Conservation (phyloP, 805 yeast genomes). For the Barnettozyma wickerhamii region DNA sequence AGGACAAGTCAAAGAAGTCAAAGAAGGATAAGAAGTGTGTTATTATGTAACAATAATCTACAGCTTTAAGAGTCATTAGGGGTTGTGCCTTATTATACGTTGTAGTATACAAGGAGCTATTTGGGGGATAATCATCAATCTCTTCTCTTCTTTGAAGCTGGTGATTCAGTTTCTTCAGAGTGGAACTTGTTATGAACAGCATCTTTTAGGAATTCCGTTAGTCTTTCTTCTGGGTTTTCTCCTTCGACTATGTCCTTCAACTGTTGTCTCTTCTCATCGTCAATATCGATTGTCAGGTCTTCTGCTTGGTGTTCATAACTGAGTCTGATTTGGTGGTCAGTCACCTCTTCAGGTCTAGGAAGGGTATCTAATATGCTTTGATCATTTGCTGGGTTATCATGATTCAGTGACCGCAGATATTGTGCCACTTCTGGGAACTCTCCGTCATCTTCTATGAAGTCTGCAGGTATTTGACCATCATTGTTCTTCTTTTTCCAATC, state of each 20-base stretch:
- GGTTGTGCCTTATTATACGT: not conserved
- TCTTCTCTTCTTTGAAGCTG: constrained; percentile 34
- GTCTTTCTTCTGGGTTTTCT: constrained; percentile 75
- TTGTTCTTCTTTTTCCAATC: constrained; percentile 58
- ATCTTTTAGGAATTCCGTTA: constrained; percentile 61
- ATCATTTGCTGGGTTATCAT: constrained; percentile 23
- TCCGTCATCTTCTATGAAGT: constrained; percentile 76
- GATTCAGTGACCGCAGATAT: constrained; percentile 47
- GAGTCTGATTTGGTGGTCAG: constrained; percentile 48
- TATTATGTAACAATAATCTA: constrained; percentile 16
- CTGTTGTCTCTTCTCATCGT: constrained; percentile 53
- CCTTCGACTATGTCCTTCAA: constrained; percentile 71
- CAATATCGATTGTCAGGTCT: constrained; percentile 40
- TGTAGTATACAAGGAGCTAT: not conserved
- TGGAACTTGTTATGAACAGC: constrained; percentile 56
- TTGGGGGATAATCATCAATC: too few relatives aligned
- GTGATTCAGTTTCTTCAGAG: constrained; percentile 21
- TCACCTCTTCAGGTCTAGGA: constrained; percentile 25
- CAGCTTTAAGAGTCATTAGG: too few relatives aligned
- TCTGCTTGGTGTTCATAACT: constrained; percentile 43
- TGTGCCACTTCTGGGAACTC: constrained; percentile 76
- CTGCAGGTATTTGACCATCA: constrained; percentile 73
- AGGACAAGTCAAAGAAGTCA: constrained; percentile 6
- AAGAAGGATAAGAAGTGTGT: constrained; percentile 20
- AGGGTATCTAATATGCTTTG: constrained; percentile 8